Evolutionary conservation across 192 early-diverging fungal genomes (phyloP).

Genomic region (Dissophora ornata): DNA sequence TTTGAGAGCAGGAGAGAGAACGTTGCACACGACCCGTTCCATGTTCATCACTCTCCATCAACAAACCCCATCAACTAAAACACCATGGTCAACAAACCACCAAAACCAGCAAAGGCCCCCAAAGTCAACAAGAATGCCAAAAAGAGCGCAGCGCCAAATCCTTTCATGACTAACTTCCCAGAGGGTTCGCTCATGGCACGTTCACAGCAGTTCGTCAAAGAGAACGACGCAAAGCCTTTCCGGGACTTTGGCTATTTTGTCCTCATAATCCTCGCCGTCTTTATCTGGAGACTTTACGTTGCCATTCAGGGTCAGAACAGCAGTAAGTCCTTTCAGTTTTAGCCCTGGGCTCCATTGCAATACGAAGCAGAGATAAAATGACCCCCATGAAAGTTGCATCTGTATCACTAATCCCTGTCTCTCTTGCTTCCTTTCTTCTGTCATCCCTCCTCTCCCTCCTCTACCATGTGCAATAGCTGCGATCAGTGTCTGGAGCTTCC

Average conservation of each 20-base stretch:
- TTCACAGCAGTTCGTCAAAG: conserved; percentile 38
- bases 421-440: too few relatives aligned
- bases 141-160: conserved; percentile 1
- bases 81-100: conserved; percentile 49
- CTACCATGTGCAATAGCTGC: too few relatives aligned
- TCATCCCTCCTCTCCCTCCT: too few relatives aligned
- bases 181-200: conserved; percentile 30
- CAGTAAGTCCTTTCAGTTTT: conserved; percentile 17
- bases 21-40: neutral
- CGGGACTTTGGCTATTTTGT: conserved; percentile 37
- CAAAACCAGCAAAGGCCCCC: conserved; percentile 42
- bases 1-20: too few relatives aligned
- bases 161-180: conserved; percentile 9
- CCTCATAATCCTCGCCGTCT: conserved; percentile 13
- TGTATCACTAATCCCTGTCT: too few relatives aligned
- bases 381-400: too few relatives aligned
- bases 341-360: too few relatives aligned
- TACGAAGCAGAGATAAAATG: too few relatives aligned
- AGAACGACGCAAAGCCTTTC: conserved; percentile 44
- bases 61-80: too few relatives aligned
- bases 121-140: conserved; percentile 30
- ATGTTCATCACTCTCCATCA: neutral
- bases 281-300: conserved; percentile 32
- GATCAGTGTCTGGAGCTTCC: conserved; percentile 22
- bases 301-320: conserved; percentile 5